These are phyloP conservation scores for Batrachochytrium dendrobatidis DNA, from an alignment of 371 early-diverging fungal species.

Conservation along the genomic window DNA sequence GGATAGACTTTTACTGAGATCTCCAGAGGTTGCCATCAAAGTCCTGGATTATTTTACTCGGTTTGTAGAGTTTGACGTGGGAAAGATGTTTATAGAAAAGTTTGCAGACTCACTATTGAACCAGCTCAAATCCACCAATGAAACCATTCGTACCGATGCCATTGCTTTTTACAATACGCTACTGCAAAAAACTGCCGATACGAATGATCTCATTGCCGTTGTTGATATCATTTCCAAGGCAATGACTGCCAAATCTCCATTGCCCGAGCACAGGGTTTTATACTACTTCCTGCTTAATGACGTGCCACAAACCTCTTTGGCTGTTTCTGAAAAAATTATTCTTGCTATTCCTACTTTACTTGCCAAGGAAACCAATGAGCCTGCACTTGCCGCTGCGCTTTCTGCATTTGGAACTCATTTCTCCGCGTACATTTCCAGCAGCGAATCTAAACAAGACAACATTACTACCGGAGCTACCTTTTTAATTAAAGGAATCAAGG, in stretches of 20 bases:
- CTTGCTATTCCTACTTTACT: constrained; percentile 56
- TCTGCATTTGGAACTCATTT: constrained; percentile 57
- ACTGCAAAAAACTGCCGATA: constrained; percentile 39
- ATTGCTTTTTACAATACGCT: constrained; percentile 53
- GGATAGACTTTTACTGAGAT: constrained; percentile 74
- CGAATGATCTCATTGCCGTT: constrained; percentile 46
- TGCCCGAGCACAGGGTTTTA: constrained; percentile 55
- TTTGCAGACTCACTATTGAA: constrained; percentile 58
- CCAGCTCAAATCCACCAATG: constrained; percentile 62
- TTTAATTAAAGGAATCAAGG: constrained; percentile 48
- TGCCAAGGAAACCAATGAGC: constrained; percentile 73
- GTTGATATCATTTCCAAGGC: constrained; percentile 52
- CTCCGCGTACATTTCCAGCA: constrained; percentile 6
- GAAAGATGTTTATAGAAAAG: constrained; percentile 52
- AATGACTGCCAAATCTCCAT: constrained; percentile 34
- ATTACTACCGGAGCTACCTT: constrained; percentile 40
- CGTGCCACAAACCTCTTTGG: constrained; percentile 42
- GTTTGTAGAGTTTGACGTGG: constrained; percentile 54
- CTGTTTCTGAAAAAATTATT: constrained; percentile 54
- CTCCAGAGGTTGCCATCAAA: constrained; percentile 75
- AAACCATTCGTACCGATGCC: constrained; percentile 49
- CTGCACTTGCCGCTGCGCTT: constrained; percentile 55
- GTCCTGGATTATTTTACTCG: constrained; percentile 40
- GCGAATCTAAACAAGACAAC: constrained; percentile 21
- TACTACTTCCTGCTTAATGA: constrained; percentile 52